Base-by-base conservation (phyloP, 768 basidiomycete species). In the Boletus huronensis region DNA sequence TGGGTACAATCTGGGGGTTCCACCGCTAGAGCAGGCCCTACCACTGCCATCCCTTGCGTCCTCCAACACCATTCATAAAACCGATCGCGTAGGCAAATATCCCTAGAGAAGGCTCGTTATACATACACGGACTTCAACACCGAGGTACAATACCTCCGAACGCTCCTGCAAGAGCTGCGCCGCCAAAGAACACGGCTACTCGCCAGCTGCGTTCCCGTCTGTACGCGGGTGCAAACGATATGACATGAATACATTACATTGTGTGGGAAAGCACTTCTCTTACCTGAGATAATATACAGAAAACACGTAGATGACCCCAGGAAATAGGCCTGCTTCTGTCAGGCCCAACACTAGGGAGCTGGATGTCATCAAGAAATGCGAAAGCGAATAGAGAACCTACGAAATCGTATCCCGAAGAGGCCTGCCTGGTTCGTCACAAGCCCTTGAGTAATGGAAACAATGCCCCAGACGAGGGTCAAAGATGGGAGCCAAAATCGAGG, bases 101-200 rank as follows among this genome's bases (percentile, higher is more conserved):
- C 31, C 82, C 82, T 79, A 52, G 28, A 39, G 32, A 56, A 19
- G 23, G 44, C 8, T 49, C 25, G 11, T 58, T 23, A 43, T 10
- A 1, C 31, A 28, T 8, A 5, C 23, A 35, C 6, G 3, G 13
- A 19, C 10, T 17, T 46, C 26, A 45, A 44, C n/a, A 36, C 17
- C 29, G 42, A 36, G 6, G 14, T 55, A 21, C 16, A 6, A 21
- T 64, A 74, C 82, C 80, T 57, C 82, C 82, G 57, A 87, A 85
- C 2, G 84, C 84, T 26, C 85, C 83, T 7, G 84, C 81, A 21
- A 85, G 70, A 6, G 82, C 80, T 5, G 83, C 78, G 46, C 80
- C 84, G 29, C 82, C 80, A 54, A 85, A 83, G 67, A 84, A 83
- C 38, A 86, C 73, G 0, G 82, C 80, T 6, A 85, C 81, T 47